A percentile compares a stretch with the other conserved stretches of the same genome.
These are phyloP conservation scores for Crucihimalaya himalaica DNA, from an alignment of 345 rosid genomes.

Conservation along the genomic window DNA sequence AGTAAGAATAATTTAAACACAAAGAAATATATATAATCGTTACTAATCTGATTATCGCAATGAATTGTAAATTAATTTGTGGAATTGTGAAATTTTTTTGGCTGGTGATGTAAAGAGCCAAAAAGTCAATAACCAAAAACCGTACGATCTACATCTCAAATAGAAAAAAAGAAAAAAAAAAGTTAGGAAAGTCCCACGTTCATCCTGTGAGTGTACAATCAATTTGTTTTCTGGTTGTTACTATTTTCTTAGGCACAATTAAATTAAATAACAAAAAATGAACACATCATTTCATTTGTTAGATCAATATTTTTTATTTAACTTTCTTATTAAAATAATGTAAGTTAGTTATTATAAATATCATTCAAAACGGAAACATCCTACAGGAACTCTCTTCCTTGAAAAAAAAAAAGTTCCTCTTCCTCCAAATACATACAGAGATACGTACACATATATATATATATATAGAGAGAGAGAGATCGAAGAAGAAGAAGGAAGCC, in stretches of 20 bases:
- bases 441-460: too few species aligned
- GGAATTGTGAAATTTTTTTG: background rate
- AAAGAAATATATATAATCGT: too few species aligned
- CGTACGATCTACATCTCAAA: conserved; percentile 33
- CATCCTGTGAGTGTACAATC: conserved; percentile 36
- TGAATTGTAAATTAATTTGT: too few species aligned
- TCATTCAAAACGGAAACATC: conserved; percentile 36
- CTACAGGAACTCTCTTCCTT: conserved; percentile 32
- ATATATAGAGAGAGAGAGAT: background rate
- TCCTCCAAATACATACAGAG: background rate
- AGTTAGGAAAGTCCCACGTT: conserved; percentile 38
- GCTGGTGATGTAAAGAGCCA: background rate
- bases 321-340: conserved; percentile 8
- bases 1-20: background rate
- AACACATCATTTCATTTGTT: conserved; percentile 15
- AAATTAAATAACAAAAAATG: background rate
- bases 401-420: background rate
- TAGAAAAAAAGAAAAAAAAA: background rate
- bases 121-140: conserved; percentile 40
- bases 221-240: conserved; percentile 19
- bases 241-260: conserved; percentile 1
- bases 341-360: conserved; percentile 34
- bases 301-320: background rate
- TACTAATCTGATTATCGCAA: too few species aligned
- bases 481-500: background rate